Percentiles rank a stretch among this genome's conserved stretches.
These are phyloP conservation scores for Fraxinus quadrangulata DNA, from an alignment of 257 asterid genomes.

Conservation along the genomic window DNA sequence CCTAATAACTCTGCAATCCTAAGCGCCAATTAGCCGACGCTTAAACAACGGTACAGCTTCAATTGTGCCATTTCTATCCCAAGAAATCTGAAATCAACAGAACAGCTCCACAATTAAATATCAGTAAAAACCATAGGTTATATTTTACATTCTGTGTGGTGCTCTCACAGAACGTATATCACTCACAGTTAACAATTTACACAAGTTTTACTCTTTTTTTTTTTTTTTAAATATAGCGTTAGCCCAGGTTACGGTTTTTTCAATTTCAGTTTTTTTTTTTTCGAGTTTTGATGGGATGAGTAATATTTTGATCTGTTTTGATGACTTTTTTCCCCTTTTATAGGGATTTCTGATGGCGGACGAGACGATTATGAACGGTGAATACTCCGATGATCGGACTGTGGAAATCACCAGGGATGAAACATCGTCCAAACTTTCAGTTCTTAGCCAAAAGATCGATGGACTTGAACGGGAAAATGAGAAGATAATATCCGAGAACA, in stretches of 20 bases:
- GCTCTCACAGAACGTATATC: not conserved
- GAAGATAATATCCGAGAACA: slow-evolving; percentile 42
- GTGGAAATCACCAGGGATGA: slow-evolving; percentile 57
- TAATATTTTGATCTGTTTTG: not conserved
- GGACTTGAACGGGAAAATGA: slow-evolving; percentile 57
- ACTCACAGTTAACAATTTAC: not conserved
- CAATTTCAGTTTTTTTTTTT: not conserved
- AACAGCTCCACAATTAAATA: not conserved
- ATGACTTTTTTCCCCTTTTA: not conserved
- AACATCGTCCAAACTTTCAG: slow-evolving; percentile 36
- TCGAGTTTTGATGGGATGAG: not conserved
- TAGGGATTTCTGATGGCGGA: slow-evolving; percentile 58
- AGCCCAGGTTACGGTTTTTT: not conserved
- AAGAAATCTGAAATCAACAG: not conserved
- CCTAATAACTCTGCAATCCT: not conserved
- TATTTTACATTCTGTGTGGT: not conserved
- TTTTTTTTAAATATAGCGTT: not conserved
- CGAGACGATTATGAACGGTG: slow-evolving; percentile 44
- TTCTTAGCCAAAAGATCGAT: slow-evolving; percentile 34
- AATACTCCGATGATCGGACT: slow-evolving; percentile 42
- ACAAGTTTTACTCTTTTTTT: not conserved
- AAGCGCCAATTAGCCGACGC: not conserved
- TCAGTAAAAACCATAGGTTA: not conserved
- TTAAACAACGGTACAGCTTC: not conserved
- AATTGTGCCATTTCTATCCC: not conserved